A percentile compares a stretch with the other conserved stretches of the same genome.
Evolutionary conservation across 106 monocot genomes (phyloP).

Genomic region (Phalaenopsis equestris): DNA sequence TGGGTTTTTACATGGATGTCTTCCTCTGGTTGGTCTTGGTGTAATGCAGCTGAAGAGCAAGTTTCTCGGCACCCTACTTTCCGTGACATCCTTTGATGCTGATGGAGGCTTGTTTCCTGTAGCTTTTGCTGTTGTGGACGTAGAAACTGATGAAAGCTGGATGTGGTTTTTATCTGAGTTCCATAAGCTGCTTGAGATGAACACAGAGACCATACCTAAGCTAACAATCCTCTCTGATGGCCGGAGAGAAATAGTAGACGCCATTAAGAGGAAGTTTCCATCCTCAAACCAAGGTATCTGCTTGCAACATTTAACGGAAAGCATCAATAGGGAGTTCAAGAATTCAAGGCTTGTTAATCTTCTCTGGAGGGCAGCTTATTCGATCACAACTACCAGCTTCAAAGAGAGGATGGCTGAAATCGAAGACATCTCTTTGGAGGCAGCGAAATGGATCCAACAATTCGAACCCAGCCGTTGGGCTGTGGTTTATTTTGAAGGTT

Average conservation of each 20-base stretch:
- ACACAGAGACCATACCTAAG: constrained; percentile 32
- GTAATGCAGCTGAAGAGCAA: constrained; percentile 47
- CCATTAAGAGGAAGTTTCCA: constrained; percentile 53
- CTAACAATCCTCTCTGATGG: constrained; percentile 49
- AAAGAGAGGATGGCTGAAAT: constrained; percentile 47
- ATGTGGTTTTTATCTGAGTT: constrained; percentile 75
- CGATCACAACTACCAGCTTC: constrained; percentile 35
- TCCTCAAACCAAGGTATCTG: constrained; percentile 46
- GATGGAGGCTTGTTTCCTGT: constrained; percentile 63
- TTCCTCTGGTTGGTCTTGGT: constrained; percentile 51
- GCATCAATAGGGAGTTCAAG: constrained; percentile 47
- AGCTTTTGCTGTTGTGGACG: constrained; percentile 58
- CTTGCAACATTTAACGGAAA: constrained; percentile 42
- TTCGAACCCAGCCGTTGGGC: constrained; percentile 42
- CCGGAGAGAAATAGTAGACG: constrained; percentile 32
- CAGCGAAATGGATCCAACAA: constrained; percentile 45
- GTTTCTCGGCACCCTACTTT: constrained; percentile 55
- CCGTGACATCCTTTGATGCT: constrained; percentile 55
- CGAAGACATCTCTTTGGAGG: constrained; percentile 46
- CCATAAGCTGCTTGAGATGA: constrained; percentile 42
- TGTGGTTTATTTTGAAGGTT: constrained; percentile 37
- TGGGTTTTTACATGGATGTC: constrained; percentile 53
- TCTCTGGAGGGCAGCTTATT: constrained; percentile 62
- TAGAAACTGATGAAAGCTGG: constrained; percentile 61
- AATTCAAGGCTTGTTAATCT: constrained; percentile 56